These are phyloP conservation scores for Hymenoscyphus repandus DNA, from an alignment of 2,329 filamentous ascomycete species.

Conservation along the genomic window DNA sequence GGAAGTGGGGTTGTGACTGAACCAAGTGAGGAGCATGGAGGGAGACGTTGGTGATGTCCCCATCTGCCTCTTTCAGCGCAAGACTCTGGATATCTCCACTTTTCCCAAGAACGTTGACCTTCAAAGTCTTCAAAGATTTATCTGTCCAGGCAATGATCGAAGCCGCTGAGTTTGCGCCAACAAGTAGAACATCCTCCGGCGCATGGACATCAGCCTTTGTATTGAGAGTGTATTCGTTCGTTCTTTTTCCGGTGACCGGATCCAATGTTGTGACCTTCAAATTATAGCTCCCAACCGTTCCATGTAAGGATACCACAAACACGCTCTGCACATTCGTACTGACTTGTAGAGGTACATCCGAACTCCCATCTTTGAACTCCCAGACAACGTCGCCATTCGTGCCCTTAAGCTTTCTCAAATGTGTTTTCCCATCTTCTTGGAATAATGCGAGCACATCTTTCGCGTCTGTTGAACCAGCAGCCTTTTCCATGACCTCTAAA, in stretches of 20 bases:
- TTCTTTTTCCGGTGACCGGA: slow-evolving; percentile 63
- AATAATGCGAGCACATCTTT: slow-evolving; percentile 71
- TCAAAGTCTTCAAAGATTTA: slow-evolving; percentile 54
- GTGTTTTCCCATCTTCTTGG: slow-evolving; percentile 47
- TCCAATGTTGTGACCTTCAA: slow-evolving; percentile 73
- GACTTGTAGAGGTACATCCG: slow-evolving; percentile 69
- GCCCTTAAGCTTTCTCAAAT: slow-evolving; percentile 68
- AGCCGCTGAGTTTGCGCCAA: slow-evolving; percentile 69
- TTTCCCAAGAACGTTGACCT: slow-evolving; percentile 64
- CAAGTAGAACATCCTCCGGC: slow-evolving; percentile 62
- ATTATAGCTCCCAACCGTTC: slow-evolving; percentile 64
- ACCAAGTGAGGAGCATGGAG: slow-evolving; percentile 70
- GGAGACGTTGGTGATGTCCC: slow-evolving; percentile 48
- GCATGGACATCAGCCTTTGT: slow-evolving; percentile 68
- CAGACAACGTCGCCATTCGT: slow-evolving; percentile 69
- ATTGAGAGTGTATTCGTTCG: slow-evolving; percentile 65
- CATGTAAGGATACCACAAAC: slow-evolving; percentile 73
- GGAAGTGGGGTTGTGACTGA: slow-evolving; percentile 73
- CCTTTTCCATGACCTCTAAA: slow-evolving; percentile 70
- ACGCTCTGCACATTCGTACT: slow-evolving; percentile 64
- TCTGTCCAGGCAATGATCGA: slow-evolving; percentile 75
- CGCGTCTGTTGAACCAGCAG: slow-evolving; percentile 41
- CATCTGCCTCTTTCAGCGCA: slow-evolving; percentile 41
- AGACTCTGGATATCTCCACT: slow-evolving; percentile 50
- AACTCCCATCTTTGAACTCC: slow-evolving; percentile 66